Conservation (phyloP, 177 flowering plant genomes). For the Telopea speciosissima region DNA sequence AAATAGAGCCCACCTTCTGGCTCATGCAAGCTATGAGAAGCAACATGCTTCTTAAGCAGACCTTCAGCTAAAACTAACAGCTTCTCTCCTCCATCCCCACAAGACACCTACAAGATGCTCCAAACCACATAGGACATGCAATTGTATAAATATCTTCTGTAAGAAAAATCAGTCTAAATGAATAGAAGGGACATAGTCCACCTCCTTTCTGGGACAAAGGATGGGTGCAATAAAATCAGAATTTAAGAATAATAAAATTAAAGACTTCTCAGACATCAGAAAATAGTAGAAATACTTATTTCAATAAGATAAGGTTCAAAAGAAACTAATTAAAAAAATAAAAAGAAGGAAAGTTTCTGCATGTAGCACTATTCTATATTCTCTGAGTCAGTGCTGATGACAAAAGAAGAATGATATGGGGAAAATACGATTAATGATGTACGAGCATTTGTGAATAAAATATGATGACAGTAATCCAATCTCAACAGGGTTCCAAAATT, state of each 20-base stretch:
- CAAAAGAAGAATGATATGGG: too few species aligned
- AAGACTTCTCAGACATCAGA: background rate
- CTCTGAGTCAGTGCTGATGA: background rate
- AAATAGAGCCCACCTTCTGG: constrained; percentile 61
- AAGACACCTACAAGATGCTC: constrained; percentile 49
- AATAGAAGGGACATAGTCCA: background rate
- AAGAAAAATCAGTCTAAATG: background rate
- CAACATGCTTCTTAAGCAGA: constrained; percentile 78
- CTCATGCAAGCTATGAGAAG: constrained; percentile 79
- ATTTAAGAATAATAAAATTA: background rate
- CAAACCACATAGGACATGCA: background rate
- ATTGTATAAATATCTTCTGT: background rate
- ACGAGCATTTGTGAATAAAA: too few species aligned
- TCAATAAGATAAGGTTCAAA: background rate
- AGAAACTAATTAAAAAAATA: too few species aligned
- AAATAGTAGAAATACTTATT: background rate
- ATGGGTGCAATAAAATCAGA: background rate
- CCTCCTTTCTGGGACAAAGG: background rate
- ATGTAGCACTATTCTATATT: too few species aligned
- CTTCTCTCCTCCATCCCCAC: constrained; percentile 66
- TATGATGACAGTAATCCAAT: too few species aligned
- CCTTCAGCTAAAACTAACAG: constrained; percentile 81
- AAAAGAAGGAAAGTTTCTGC: background rate
- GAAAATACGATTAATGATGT: too few species aligned
- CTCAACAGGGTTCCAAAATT: too few species aligned